These are phyloP conservation scores for Ceratocystis cubensis DNA, from an alignment of 2,329 filamentous ascomycete genomes.

Conservation along the genomic window DNA sequence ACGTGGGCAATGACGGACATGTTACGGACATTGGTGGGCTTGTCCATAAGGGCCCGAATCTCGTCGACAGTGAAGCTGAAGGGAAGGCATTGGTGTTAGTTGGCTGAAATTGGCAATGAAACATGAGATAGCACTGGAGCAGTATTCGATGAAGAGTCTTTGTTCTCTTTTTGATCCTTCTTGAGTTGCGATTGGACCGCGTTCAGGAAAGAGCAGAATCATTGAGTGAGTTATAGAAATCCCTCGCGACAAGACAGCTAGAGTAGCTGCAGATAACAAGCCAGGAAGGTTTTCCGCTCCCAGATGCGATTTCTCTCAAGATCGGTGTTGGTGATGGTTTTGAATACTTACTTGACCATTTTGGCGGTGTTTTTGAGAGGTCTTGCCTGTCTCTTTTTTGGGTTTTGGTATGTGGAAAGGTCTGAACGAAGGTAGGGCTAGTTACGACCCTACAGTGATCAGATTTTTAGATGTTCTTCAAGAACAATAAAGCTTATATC, in stretches of 20 bases:
- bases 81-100: constrained; percentile 34
- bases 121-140: constrained; percentile 25
- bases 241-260: neutral
- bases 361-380: constrained; percentile 61
- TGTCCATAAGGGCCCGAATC: constrained; percentile 68
- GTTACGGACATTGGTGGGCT: constrained; percentile 69
- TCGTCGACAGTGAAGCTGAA: constrained; percentile 95
- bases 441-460: constrained; percentile 26
- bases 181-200: neutral
- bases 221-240: neutral
- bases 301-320: neutral
- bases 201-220: neutral
- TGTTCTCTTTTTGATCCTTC: constrained; percentile 10
- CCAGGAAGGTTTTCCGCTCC: neutral
- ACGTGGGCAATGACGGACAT: constrained; percentile 99
- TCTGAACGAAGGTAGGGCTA: constrained; percentile 34
- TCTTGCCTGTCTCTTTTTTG: constrained; percentile 18
- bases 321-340: neutral
- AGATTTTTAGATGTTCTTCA: constrained; percentile 12
- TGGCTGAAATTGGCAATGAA: constrained; percentile 23
- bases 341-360: constrained; percentile 92
- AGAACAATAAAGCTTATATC: constrained; percentile 15
- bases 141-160: constrained; percentile 1
- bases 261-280: neutral
- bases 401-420: constrained; percentile 26